Conservation (phyloP, 345 rosid species). For the Bruguiera sexangula region DNA sequence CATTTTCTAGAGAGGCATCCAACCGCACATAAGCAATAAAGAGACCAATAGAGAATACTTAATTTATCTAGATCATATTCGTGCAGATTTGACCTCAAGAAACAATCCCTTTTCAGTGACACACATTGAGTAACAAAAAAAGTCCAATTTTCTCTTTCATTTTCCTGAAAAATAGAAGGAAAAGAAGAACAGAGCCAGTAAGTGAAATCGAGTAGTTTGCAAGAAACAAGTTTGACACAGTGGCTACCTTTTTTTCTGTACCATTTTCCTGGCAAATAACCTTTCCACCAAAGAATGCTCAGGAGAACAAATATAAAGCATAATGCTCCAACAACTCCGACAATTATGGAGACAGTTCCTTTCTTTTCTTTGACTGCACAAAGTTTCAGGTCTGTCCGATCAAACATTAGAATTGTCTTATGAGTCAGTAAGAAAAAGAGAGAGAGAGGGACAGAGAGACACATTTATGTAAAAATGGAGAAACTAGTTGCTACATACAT, state of each 20-base stretch:
- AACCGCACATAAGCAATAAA: background rate
- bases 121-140: background rate
- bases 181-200: background rate
- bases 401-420: background rate
- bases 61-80: background rate
- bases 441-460: background rate
- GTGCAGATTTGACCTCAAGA: background rate
- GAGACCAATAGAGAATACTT: background rate
- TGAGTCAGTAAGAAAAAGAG: background rate
- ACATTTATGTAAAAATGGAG: no score
- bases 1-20: background rate
- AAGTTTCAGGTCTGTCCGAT: constrained; percentile 17
- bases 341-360: background rate
- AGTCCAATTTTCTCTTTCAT: background rate
- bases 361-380: constrained; percentile 16
- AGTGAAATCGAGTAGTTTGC: background rate
- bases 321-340: constrained; percentile 20
- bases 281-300: constrained; percentile 25
- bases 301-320: constrained; percentile 16
- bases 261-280: constrained; percentile 14
- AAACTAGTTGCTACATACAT: no score
- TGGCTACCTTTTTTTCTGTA: constrained; percentile 15
- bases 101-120: background rate
- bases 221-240: background rate
- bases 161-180: background rate